Base-by-base conservation (phyloP, 768 basidiomycete species). In the Hygrocybe coccinea region DNA sequence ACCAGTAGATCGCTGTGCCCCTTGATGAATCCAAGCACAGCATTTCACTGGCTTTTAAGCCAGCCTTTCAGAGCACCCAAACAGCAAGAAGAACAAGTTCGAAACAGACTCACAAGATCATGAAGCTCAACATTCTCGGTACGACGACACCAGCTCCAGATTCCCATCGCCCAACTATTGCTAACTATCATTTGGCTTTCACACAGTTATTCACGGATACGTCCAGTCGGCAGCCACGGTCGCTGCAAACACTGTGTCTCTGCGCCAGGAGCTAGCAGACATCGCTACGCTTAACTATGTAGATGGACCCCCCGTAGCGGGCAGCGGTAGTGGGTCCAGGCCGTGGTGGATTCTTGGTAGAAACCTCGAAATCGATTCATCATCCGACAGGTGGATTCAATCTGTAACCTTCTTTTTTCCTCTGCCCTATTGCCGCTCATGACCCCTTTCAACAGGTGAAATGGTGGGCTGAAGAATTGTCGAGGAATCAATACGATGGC, bases 401-500 rank as follows among this genome's bases (percentile, higher is more conserved):
- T 17, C 51, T 25, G 51, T 52, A 39, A 29, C 29, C 8, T 29
- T 29, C 29, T 29, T 8, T 29, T 29, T 29, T n/a, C n/a, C n/a
- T n/a, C n/a, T n/a, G n/a, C n/a, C 29, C 22, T n/a, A 11, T 56
- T 24, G 54, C 44, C 43, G 33, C 49, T 12, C 44, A 48, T 5
- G 48, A 60, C 14, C 21, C 14, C n/a, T n/a, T 15, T 37, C 56
- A 41, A 53, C 22, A 49, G 50, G 59, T 62, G 21, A 45, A 54
- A 43, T 62, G 61, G 63, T 64, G 63, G 63, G 60, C 59, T 11
- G 52, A 48, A 15, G 63, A 64, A 50, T 54, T 64, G 29, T 64
- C 63, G 45, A 52, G 36, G 22, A 60, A 47, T 33, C 55, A 59
- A 43, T 64, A 64, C 46, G 63, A 64, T 33, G 63, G 63, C 12